Evolutionary conservation across 2,329 filamentous ascomycete genomes (phyloP).

Genomic region (Diplocarpon mali): DNA sequence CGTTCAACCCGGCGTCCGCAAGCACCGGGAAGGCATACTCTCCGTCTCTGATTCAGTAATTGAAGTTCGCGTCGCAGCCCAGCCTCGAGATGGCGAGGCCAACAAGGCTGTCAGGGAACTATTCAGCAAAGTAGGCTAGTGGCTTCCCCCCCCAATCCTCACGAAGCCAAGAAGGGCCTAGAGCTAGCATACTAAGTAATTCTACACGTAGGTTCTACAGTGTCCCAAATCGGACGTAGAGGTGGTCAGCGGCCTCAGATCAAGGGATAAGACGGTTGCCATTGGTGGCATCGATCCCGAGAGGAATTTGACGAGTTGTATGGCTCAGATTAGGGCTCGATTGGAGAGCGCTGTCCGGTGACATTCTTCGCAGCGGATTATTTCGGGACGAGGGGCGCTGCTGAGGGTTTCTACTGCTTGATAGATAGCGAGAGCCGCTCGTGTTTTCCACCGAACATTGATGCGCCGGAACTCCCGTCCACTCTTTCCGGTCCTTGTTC

Average conservation of each 20-base stretch:
- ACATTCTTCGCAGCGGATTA: neutral
- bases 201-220: slow-evolving; percentile 36
- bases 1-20: slow-evolving; percentile 55
- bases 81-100: slow-evolving; percentile 54
- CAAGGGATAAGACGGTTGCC: slow-evolving; percentile 49
- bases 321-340: slow-evolving; percentile 18
- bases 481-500: no score
- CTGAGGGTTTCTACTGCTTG: no score
- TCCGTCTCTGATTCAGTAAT: slow-evolving; percentile 45
- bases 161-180: neutral
- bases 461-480: no score
- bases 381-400: no score
- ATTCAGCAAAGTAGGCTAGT: slow-evolving; percentile 43
- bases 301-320: slow-evolving; percentile 26
- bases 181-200: neutral
- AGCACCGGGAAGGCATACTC: slow-evolving; percentile 48
- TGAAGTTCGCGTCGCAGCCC: slow-evolving; percentile 55
- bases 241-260: slow-evolving; percentile 52
- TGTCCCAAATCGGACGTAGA: slow-evolving; percentile 53
- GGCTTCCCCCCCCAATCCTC: no score
- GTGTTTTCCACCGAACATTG: no score
- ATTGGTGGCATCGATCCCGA: slow-evolving; percentile 24
- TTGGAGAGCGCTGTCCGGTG: slow-evolving; percentile 16
- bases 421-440: no score
- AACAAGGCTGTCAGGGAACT: slow-evolving; percentile 55